phyloP scores from a whole-genome alignment of 768 basidiomycete species.

The Daedalea quercina region DNA sequence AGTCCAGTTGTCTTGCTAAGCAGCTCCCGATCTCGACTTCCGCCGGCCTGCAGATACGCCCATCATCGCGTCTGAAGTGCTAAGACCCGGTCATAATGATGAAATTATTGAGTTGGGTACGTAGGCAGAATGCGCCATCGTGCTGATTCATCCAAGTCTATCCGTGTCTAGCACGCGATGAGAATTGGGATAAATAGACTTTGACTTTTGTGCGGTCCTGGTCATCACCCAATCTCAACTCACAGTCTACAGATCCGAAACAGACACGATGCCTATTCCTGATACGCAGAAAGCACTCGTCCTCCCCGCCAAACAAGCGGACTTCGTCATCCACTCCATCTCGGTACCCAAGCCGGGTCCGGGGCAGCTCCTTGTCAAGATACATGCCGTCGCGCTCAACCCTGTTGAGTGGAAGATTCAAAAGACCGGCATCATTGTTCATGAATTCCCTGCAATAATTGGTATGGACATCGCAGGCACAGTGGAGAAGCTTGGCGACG shows the following conservation, averaged over 20 bases:
- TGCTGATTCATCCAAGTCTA: too few species aligned
- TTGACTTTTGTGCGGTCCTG: too few species aligned
- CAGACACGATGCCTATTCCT: background rate
- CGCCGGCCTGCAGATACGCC: too few species aligned
- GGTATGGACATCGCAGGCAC: constrained; percentile 27
- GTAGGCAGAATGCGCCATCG: too few species aligned
- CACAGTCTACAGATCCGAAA: too few species aligned
- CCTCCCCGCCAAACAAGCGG: constrained; percentile 6
- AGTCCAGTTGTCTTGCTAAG: too few species aligned
- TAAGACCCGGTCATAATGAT: too few species aligned
- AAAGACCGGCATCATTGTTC: constrained; percentile 14
- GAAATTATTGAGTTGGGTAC: too few species aligned
- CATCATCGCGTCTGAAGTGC: too few species aligned
- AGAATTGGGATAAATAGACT: too few species aligned
- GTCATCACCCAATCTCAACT: background rate
- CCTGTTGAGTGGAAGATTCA: constrained; percentile 30
- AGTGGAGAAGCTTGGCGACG: constrained; percentile 22
- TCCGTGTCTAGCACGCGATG: too few species aligned
- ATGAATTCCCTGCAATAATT: constrained; percentile 22
- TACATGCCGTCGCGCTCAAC: constrained; percentile 23
- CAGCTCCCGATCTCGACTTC: too few species aligned
- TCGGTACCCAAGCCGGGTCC: constrained; percentile 18
- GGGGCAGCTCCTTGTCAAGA: constrained; percentile 26
- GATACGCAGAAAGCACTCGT: constrained; percentile 9
- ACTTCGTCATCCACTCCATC: constrained; percentile 1